Conservation (phyloP, 1,284 basidiomycete species). For the Thelephora terrestris region DNA sequence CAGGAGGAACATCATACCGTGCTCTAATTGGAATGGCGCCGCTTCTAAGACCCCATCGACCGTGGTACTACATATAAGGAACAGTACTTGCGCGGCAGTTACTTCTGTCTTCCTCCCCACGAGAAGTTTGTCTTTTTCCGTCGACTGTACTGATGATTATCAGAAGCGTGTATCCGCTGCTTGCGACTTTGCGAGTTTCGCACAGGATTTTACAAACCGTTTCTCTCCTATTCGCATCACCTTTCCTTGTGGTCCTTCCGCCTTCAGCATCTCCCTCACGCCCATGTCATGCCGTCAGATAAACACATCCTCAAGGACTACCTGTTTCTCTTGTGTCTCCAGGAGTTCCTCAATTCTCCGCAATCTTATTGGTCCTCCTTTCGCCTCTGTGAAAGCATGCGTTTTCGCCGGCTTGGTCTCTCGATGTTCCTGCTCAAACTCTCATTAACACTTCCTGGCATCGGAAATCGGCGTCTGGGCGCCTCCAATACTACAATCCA, state of each 20-base stretch:
- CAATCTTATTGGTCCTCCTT: too few species aligned
- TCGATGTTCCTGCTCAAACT: too few species aligned
- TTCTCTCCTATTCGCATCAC: not conserved
- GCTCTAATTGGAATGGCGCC: too few species aligned
- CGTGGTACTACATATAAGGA: too few species aligned
- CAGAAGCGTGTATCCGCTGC: not conserved
- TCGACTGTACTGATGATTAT: not conserved
- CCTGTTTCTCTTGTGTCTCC: too few species aligned
- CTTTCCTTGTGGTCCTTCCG: not conserved
- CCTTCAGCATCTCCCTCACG: not conserved
- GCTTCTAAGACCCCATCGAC: conserved; percentile 34
- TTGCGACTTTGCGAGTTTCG: not conserved
- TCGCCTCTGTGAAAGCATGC: too few species aligned
- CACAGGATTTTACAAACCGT: not conserved
- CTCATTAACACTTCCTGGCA: too few species aligned
- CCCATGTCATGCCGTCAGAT: not conserved
- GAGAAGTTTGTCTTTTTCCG: conserved; percentile 19
- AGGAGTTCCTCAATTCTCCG: too few species aligned
- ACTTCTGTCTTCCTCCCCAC: conserved; percentile 33
- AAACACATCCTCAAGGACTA: not conserved
- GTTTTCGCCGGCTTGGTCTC: not conserved
- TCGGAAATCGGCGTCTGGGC: too few species aligned
- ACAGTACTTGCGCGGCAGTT: conserved; percentile 33
- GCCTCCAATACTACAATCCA: not conserved
- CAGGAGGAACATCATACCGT: too few species aligned